Base-by-base conservation (phyloP, 306 rosid genomes). In the Rosa chinensis region DNA sequence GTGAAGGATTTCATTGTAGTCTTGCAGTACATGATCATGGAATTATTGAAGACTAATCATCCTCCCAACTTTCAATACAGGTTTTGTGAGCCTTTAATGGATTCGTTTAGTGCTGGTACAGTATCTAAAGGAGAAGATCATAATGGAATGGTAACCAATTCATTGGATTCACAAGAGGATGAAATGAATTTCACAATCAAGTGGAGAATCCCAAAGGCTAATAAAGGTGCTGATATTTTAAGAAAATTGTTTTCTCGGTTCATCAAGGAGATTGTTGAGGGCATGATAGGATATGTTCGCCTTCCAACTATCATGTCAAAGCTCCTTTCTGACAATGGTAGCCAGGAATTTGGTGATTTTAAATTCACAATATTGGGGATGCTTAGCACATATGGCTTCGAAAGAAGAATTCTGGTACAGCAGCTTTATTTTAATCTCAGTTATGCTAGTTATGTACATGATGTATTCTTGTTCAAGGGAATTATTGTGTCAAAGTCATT, bases 311-410 rank as follows among this genome's bases (percentile, higher is more conserved):
- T 95, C 82, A 93, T 95, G 99, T 88, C 97, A 75, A 91, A 93
- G 88, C 99, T 95, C 78, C 97, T 93, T 45, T 89, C 97, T 86
- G 97, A 93, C 81, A 93, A 95, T 77, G 94, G 99, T 66, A 85
- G 83, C 84, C 98, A 91, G 84, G 99, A 95, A 80, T 95, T 93
- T 82, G 99, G 99, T 18, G 97, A 93, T 89, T 95, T 93, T 73
- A 95, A 95, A 76, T 87, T 88, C 77, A 93, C 99, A 72, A 90
- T 95, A 82, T 84, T 95, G 89, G 99, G 99, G 43, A 90, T 95
- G 98, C 94, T 95, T 1, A 97, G 93, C 86, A 93, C 91, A 37
- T 93, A 91, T 82, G 97, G 98, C 82, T 95, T 95, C 32, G 99
- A 95, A 90, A 90, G 94, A 84, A 89, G 98, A 93, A 95, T 93